A percentile compares a stretch with the other conserved stretches of the same genome.
These are phyloP conservation scores for Canna indica DNA, from an alignment of 176 grass and related monocot genomes.

Conservation along the genomic window DNA sequence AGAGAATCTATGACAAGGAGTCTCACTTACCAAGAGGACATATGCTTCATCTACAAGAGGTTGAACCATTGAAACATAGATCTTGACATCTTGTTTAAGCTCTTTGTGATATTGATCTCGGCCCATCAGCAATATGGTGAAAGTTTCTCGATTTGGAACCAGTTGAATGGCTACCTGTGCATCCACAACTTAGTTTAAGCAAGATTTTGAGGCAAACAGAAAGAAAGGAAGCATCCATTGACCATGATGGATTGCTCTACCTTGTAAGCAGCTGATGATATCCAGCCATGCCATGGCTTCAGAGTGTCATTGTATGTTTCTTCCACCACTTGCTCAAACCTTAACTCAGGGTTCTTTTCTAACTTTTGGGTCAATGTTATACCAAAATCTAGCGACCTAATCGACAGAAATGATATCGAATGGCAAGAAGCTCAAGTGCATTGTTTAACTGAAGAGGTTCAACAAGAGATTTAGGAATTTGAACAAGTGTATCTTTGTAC, in stretches of 20 bases:
- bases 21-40: slow-evolving; percentile 46
- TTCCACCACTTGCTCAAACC: slow-evolving; percentile 45
- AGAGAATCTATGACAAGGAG: neutral
- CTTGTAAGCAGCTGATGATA: slow-evolving; percentile 78
- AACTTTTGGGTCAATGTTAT: slow-evolving; percentile 45
- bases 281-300: slow-evolving; percentile 91
- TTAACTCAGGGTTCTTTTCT: slow-evolving; percentile 36
- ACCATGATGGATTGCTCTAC: slow-evolving; percentile 13
- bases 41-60: slow-evolving; percentile 54
- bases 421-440: too few species aligned
- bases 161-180: slow-evolving; percentile 63
- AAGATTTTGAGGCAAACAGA: neutral
- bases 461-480: too few species aligned
- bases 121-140: slow-evolving; percentile 34
- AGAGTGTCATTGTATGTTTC: slow-evolving; percentile 40
- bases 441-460: neutral
- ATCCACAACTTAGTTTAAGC: neutral
- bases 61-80: slow-evolving; percentile 26
- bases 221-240: too few species aligned
- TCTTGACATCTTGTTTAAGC: slow-evolving; percentile 33
- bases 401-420: neutral
- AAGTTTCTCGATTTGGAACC: slow-evolving; percentile 45
- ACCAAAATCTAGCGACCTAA: slow-evolving; percentile 63
- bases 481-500: slow-evolving; percentile 17
- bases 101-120: slow-evolving; percentile 22